These are phyloP conservation scores for Pichia exigua DNA, from an alignment of 805 yeast genomes.

Conservation along the genomic window DNA sequence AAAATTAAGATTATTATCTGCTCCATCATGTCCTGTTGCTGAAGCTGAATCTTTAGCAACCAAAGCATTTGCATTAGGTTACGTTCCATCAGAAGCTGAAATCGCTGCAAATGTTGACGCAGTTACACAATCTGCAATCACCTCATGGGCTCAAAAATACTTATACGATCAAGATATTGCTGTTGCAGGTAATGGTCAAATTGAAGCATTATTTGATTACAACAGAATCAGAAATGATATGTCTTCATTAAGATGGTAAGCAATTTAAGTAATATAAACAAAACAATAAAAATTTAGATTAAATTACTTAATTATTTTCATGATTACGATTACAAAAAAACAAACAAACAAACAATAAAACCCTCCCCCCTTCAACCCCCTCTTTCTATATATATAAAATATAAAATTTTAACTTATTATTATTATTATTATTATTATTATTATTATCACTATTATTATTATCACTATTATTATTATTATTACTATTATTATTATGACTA, in stretches of 20 bases:
- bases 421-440: neutral
- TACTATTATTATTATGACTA: neutral
- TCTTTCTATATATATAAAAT: neutral
- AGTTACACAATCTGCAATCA: conserved; percentile 50
- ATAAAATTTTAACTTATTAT: neutral
- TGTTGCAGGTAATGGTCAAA: conserved; percentile 77
- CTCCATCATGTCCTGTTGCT: conserved; percentile 39
- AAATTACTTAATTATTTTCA: neutral
- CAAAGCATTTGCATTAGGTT: conserved; percentile 52
- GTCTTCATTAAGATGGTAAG: conserved; percentile 80
- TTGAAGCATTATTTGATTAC: conserved; percentile 79
- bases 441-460: neutral
- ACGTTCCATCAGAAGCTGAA: conserved; percentile 54
- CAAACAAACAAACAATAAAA: neutral
- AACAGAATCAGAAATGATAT: conserved; percentile 81
- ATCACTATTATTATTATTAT: too few relatives aligned
- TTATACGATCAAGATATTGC: conserved; percentile 85
- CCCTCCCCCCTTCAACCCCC: neutral
- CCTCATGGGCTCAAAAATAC: conserved; percentile 65
- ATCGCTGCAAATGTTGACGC: conserved; percentile 55
- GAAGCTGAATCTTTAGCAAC: conserved; percentile 41
- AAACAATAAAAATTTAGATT: neutral
- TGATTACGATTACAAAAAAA: neutral
- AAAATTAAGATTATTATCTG: conserved; percentile 50
- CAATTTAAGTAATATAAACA: neutral